A percentile compares a stretch with the other conserved stretches of the same genome.
phyloP scores from a whole-genome alignment of 352 stramenopile species.

The Globisporangium barbulae region DNA sequence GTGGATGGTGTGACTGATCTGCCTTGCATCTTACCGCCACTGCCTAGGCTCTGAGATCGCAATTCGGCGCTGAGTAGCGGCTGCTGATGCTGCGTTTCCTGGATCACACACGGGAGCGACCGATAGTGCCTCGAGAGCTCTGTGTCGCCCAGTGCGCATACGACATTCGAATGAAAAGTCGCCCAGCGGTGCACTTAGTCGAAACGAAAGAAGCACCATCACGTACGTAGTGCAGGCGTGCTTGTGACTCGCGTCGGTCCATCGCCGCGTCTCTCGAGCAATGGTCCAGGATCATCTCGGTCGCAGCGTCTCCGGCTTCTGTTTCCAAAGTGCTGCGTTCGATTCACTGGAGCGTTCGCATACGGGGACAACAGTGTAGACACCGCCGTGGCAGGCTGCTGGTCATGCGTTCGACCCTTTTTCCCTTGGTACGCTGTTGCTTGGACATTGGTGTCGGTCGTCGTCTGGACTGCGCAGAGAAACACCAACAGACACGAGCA shows the following conservation, averaged over 20 bases:
- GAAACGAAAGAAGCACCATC: neutral
- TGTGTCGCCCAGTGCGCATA: neutral
- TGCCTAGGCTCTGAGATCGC: slow-evolving; percentile 11
- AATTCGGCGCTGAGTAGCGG: neutral
- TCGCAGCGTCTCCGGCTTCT: neutral
- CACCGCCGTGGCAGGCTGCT: neutral
- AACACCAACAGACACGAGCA: neutral
- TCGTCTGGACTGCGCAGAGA: slow-evolving; percentile 5
- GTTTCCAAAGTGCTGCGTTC: neutral
- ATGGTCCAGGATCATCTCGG: neutral
- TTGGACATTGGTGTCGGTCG: neutral
- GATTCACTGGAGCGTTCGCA: neutral
- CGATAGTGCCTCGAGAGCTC: slow-evolving; percentile 2
- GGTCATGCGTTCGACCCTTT: neutral
- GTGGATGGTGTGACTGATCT: neutral
- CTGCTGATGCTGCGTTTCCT: neutral
- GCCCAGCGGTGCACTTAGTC: neutral
- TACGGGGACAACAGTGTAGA: neutral
- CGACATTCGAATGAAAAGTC: neutral
- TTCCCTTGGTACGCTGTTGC: neutral
- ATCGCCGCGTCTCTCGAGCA: neutral
- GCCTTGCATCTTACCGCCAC: neutral
- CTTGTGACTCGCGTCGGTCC: neutral
- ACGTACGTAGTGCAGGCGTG: neutral
- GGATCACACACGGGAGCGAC: slow-evolving; percentile 1